Evolutionary conservation across 345 rosid genomes (phyloP).

Genomic region (Dimocarpus longan): DNA sequence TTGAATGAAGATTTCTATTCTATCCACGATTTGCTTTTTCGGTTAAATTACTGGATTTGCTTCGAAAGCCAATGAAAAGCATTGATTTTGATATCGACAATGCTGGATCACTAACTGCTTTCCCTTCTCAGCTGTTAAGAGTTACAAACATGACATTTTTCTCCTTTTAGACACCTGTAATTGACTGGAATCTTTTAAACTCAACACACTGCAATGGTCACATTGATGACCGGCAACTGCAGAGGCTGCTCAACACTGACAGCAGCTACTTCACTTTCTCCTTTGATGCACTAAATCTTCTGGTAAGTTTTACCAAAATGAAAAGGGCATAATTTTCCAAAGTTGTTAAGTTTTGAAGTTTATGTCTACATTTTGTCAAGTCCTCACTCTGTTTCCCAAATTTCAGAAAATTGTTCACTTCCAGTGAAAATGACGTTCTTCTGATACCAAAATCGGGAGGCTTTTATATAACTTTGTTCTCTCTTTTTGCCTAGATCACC

Average conservation of each 20-base stretch:
- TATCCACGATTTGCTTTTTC: not conserved
- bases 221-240: not conserved
- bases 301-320: no score
- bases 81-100: not conserved
- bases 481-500: not conserved
- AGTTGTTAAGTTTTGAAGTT: not conserved
- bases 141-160: not conserved
- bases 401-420: no score
- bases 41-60: not conserved
- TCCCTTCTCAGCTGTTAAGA: not conserved
- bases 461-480: no score
- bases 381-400: no score
- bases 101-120: not conserved
- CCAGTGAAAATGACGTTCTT: no score
- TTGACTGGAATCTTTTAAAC: not conserved
- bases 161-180: not conserved
- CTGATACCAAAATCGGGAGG: no score
- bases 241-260: slow-evolving; percentile 2
- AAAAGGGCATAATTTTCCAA: not conserved
- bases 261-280: not conserved
- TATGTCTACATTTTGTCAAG: not conserved
- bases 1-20: not conserved
- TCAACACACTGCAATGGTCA: not conserved
- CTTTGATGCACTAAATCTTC: not conserved
- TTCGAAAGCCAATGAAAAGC: not conserved